phyloP scores from a whole-genome alignment of 2,329 filamentous ascomycete species.

The Monosporascus sp. region DNA sequence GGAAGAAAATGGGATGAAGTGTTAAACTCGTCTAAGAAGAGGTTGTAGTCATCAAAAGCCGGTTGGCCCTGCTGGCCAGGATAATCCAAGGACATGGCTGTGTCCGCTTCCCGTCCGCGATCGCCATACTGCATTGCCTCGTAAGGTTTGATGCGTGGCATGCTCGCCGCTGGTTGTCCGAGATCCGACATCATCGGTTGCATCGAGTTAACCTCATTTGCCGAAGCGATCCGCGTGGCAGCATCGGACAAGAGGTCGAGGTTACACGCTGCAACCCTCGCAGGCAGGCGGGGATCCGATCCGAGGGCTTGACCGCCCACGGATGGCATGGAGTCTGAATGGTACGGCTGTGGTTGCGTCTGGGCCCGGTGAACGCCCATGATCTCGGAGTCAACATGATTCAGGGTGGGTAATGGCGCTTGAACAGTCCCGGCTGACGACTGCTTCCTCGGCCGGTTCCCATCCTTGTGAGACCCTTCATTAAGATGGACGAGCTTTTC shows the following conservation, averaged over 20 bases:
- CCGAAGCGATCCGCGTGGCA: constrained; percentile 46
- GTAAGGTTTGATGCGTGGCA: constrained; percentile 44
- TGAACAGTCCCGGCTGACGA: constrained; percentile 40
- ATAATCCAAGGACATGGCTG: constrained; percentile 35
- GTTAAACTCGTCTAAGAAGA: constrained; percentile 54
- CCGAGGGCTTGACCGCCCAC: constrained; percentile 33
- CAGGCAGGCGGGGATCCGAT: constrained; percentile 41
- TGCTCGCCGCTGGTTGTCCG: constrained; percentile 32
- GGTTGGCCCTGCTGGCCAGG: constrained; percentile 33
- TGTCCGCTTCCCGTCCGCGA: constrained; percentile 40
- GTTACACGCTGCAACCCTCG: constrained; percentile 47
- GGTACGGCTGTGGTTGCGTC: constrained; percentile 31
- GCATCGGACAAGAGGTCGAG: constrained; percentile 55
- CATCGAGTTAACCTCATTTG: constrained; percentile 49
- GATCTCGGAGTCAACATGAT: constrained; percentile 41
- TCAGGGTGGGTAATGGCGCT: constrained; percentile 42
- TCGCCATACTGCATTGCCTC: constrained; percentile 44
- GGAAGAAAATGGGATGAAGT: constrained; percentile 51
- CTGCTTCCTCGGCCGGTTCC: constrained; percentile 43
- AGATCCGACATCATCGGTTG: constrained; percentile 44
- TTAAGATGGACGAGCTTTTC: constrained; percentile 61
- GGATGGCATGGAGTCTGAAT: constrained; percentile 33
- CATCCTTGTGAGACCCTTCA: constrained; percentile 50
- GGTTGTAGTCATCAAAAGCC: constrained; percentile 50
- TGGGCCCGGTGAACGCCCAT: constrained; percentile 36